Conservation (phyloP, 192 early-diverging fungal genomes). For the Coemansia reversa region DNA sequence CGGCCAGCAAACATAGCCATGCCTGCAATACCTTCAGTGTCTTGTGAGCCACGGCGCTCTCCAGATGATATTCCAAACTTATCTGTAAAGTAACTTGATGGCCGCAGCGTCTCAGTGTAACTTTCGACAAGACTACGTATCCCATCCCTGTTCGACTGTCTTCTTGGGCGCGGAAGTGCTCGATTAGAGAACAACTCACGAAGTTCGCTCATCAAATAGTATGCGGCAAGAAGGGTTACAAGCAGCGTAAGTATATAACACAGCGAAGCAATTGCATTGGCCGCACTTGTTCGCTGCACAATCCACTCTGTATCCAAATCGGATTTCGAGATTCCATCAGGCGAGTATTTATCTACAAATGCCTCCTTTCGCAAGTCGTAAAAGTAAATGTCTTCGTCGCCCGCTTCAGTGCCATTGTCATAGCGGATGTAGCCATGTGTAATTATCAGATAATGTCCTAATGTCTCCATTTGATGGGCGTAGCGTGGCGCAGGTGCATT, state of each 20-base stretch:
- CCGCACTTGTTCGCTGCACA: constrained; percentile 8
- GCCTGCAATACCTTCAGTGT: constrained; percentile 14
- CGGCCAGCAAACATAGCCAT: constrained; percentile 5
- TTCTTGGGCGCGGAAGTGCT: constrained; percentile 1
- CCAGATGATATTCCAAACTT: neutral
- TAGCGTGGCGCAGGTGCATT: constrained; percentile 32
- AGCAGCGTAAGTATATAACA: constrained; percentile 25
- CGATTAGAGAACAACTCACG: constrained; percentile 5
- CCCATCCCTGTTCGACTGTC: neutral
- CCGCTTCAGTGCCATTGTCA: constrained; percentile 2
- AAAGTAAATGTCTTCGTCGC: constrained; percentile 42
- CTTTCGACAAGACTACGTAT: constrained; percentile 24
- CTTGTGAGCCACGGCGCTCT: constrained; percentile 19
- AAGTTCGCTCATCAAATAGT: constrained; percentile 21
- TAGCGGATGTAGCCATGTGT: constrained; percentile 33
- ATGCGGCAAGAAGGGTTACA: constrained; percentile 24
- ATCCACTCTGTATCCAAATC: constrained; percentile 46
- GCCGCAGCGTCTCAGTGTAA: constrained; percentile 23
- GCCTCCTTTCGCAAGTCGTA: constrained; percentile 29
- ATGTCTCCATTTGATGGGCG: constrained; percentile 48
- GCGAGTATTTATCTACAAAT: constrained; percentile 40
- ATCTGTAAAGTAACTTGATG: constrained; percentile 13
- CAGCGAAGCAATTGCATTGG: constrained; percentile 18
- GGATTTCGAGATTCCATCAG: constrained; percentile 13
- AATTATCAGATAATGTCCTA: constrained; percentile 38